Conservation (phyloP, 1,139 yeast species). For the Sugiyamaella neomexicana region DNA sequence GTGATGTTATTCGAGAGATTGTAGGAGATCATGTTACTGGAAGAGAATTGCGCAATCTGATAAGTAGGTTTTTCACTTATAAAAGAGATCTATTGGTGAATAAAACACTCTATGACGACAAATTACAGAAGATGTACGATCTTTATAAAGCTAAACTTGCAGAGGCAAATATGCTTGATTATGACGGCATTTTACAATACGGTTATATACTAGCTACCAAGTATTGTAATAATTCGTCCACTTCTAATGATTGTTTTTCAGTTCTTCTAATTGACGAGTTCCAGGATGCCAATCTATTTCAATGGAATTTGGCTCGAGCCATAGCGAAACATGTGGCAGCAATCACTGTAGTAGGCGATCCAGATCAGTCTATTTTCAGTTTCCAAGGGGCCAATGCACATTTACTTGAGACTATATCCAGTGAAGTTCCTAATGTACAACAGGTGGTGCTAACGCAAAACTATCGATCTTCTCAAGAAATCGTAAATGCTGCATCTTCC, state of each 20-base stretch:
- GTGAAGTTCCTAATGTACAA: conserved; percentile 44
- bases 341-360: conserved; percentile 89
- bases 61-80: background rate
- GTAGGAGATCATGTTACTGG: conserved; percentile 12
- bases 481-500: conserved; percentile 62
- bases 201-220: conserved; percentile 50
- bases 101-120: background rate
- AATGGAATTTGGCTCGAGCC: conserved; percentile 62
- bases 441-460: conserved; percentile 59
- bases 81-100: conserved; percentile 2
- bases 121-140: conserved; percentile 8
- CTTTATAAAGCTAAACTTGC: conserved; percentile 18
- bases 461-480: conserved; percentile 73
- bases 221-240: conserved; percentile 23
- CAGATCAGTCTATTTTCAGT: conserved; percentile 90
- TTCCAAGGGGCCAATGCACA: conserved; percentile 75
- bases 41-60: background rate
- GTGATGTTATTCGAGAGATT: conserved; percentile 9
- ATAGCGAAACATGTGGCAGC: conserved; percentile 49
- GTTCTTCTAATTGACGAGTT: conserved; percentile 91
- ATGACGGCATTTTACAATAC: conserved; percentile 73
- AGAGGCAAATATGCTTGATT: conserved; percentile 56
- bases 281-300: conserved; percentile 84
- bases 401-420: conserved; percentile 63
- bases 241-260: conserved; percentile 30